Evolutionary conservation across 129 eudicot species (phyloP).

Genomic region (Silybum marianum): DNA sequence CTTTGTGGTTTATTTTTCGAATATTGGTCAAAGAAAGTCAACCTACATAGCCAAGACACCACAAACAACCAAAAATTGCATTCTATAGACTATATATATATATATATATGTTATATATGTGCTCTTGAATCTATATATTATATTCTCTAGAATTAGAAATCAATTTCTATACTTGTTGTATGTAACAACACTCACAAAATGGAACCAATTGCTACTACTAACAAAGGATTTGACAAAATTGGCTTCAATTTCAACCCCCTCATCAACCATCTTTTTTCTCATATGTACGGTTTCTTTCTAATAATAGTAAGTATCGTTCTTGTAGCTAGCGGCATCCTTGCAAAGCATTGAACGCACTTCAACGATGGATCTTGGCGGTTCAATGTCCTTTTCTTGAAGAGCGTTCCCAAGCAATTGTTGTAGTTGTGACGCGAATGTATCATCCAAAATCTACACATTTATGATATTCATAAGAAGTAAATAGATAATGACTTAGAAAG

Average conservation of each 20-base stretch:
- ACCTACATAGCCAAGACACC: conserved; percentile 7
- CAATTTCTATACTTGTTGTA: conserved; percentile 25
- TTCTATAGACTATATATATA: neutral
- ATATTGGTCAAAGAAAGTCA: neutral
- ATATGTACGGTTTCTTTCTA: conserved; percentile 37
- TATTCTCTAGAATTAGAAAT: conserved; percentile 13
- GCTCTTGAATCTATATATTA: conserved; percentile 6
- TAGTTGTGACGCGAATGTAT: conserved; percentile 77
- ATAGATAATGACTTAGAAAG: neutral
- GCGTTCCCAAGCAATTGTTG: conserved; percentile 76
- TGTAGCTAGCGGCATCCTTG: conserved; percentile 58
- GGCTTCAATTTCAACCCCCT: conserved; percentile 19
- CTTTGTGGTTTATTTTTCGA: too few relatives aligned
- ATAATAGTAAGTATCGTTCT: conserved; percentile 60
- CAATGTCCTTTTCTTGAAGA: conserved; percentile 67
- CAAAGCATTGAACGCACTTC: conserved; percentile 78
- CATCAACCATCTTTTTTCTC: neutral
- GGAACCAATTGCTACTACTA: neutral
- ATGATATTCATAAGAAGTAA: neutral
- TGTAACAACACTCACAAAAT: conserved; percentile 9
- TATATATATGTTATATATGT: neutral
- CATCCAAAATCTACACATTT: conserved; percentile 63
- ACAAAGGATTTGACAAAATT: conserved; percentile 14
- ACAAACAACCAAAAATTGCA: conserved; percentile 8
- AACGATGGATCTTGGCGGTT: conserved; percentile 67